Percentiles rank a stretch among this genome's conserved stretches.
Evolutionary conservation across 2,329 filamentous ascomycete species (phyloP).

Genomic region (Penicillium psychrosexuale): DNA sequence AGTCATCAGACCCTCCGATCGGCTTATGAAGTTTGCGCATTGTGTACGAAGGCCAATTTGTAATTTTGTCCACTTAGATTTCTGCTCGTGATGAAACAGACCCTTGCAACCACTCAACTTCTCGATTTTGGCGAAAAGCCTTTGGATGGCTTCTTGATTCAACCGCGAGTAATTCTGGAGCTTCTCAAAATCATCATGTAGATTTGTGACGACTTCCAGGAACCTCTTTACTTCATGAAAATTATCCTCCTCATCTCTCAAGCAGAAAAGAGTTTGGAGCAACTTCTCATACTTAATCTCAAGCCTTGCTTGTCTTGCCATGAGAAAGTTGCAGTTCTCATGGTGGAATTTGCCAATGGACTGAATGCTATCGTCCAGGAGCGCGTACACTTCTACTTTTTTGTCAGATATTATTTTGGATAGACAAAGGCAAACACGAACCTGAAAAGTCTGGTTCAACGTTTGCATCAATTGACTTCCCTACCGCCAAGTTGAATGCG

Average conservation of each 20-base stretch:
- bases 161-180: constrained; percentile 15
- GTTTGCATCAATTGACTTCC: neutral
- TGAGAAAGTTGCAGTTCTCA: neutral
- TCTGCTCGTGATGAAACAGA: neutral
- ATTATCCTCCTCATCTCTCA: neutral
- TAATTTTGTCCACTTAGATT: neutral
- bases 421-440: neutral
- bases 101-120: neutral
- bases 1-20: neutral
- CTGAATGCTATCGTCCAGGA: neutral
- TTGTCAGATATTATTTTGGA: neutral
- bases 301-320: neutral
- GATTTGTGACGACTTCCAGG: neutral
- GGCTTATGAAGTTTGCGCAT: neutral
- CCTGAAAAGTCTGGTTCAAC: neutral
- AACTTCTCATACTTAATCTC: neutral
- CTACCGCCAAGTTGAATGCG: constrained; percentile 14
- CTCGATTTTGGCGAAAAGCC: constrained; percentile 9
- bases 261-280: neutral
- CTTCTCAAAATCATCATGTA: constrained; percentile 14
- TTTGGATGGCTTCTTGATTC: constrained; percentile 20
- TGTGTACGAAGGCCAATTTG: neutral
- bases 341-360: neutral
- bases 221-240: neutral
- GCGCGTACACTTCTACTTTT: neutral